Base-by-base conservation (phyloP, 2,329 filamentous ascomycete species). In the Neodidymelliopsis sp. region DNA sequence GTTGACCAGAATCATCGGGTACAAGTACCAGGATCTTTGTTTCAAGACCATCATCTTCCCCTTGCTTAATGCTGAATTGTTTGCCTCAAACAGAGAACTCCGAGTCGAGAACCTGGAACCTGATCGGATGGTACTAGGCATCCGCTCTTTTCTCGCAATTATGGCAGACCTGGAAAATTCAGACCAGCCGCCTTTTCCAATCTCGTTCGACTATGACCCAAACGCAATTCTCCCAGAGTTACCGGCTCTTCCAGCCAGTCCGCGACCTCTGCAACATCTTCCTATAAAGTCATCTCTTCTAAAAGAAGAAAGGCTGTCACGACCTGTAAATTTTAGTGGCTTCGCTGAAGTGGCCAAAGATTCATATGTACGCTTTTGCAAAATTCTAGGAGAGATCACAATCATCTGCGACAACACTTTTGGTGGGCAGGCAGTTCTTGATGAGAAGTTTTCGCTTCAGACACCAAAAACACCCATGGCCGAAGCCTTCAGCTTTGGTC, bases 371-470 rank as follows among this genome's bases (percentile, higher is more conserved):
- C 88, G 88, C 41, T 99, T 99, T 62, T 97, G 93, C 68, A 91
- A 96, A 69, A 93, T 99, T 18, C 77, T 99, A 6, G 94, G 93
- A 19, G 95, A 96, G 69, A 95, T 99, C 46, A 96, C 92, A 2
- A 89, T 97, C 33, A 87, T 97, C 24, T 99, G 94, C 73, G 94
- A 99, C 71, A 94, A 96, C 63, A 89, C 93, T 0, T 99, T 99
- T 75, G 95, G 94, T 40, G 94, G 94, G 0, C 94, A 99, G 75
- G 94, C 93, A 23, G 90, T 91, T 0, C 75, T 97, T 36, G 94
- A 99, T 66, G 95, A 99, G 72, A 97, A 97, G 67, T 96, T 97
- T 69, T 89, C 84, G 53, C 86, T 88, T 34, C 84, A 89, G 7
- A 89, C 89, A 0, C 92, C 94, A 0, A 97, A 97, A 72, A 99